These are phyloP conservation scores for Boeremia lycopersici DNA, from an alignment of 2,329 filamentous ascomycete genomes.

Conservation along the genomic window DNA sequence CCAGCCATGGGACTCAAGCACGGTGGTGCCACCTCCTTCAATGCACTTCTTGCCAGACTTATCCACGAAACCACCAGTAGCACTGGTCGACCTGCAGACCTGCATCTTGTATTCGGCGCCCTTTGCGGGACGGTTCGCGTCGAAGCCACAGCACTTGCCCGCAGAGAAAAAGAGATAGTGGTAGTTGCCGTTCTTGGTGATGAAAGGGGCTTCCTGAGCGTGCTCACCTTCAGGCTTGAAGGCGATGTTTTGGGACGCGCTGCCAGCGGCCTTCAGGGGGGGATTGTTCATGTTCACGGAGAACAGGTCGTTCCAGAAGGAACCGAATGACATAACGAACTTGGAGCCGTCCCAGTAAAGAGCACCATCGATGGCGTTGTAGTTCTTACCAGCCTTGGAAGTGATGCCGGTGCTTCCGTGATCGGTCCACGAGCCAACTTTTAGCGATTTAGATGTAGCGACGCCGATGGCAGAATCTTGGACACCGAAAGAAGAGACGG, in stretches of 20 bases:
- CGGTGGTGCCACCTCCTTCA: constrained; percentile 63
- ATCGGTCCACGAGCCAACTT: constrained; percentile 62
- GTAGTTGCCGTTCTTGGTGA: constrained; percentile 61
- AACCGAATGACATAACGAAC: constrained; percentile 66
- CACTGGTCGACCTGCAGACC: constrained; percentile 63
- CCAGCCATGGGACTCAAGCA: constrained; percentile 64
- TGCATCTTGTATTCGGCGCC: constrained; percentile 71
- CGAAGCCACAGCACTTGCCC: constrained; percentile 68
- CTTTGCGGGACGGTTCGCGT: constrained; percentile 55
- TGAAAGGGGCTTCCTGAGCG: constrained; percentile 62
- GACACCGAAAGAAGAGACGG: constrained; percentile 66
- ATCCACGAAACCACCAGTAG: constrained; percentile 63
- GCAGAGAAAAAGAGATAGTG: constrained; percentile 70
- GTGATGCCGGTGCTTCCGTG: constrained; percentile 60
- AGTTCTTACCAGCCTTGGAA: constrained; percentile 46
- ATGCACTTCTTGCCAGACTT: constrained; percentile 59
- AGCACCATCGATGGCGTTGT: constrained; percentile 61
- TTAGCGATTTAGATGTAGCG: constrained; percentile 57
- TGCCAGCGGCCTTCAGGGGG: constrained; percentile 38
- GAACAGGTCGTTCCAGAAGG: constrained; percentile 71
- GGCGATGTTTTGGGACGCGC: constrained; percentile 56
- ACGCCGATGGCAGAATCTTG: constrained; percentile 68
- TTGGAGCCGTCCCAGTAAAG: constrained; percentile 51
- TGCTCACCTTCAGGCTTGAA: constrained; percentile 60
- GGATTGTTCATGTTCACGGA: constrained; percentile 58